Conservation (phyloP, 2,329 filamentous ascomycete species). For the Fusarium papillatum region DNA sequence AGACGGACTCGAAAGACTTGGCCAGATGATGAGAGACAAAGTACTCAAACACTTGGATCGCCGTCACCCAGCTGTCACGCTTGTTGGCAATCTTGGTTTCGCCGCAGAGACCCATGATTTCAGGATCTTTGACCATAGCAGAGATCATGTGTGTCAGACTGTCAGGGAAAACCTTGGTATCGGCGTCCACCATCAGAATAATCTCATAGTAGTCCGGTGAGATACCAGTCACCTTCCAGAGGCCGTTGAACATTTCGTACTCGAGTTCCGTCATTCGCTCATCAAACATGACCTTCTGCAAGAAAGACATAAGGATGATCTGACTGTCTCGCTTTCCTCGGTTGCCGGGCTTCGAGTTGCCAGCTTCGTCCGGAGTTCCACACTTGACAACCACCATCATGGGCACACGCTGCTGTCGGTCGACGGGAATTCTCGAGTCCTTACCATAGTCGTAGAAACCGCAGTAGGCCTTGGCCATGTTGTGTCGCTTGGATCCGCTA, state of each 20-base stretch:
- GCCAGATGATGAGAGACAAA: conserved; percentile 98
- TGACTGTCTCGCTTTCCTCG: conserved; percentile 99
- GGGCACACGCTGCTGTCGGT: conserved; percentile 96
- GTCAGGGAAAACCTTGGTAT: conserved; percentile 99
- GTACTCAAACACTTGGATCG: conserved; percentile 99
- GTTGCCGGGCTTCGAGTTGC: conserved; percentile 91
- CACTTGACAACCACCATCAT: conserved; percentile 98
- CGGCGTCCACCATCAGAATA: conserved; percentile 98
- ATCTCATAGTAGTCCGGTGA: conserved; percentile 98
- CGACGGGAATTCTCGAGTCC: conserved; percentile 81
- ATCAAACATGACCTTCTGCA: conserved; percentile 99
- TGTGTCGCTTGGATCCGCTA: conserved; percentile 96
- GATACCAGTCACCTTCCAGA: conserved; percentile 99
- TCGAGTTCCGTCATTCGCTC: conserved; percentile 99
- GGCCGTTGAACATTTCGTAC: conserved; percentile 99
- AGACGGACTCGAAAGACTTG: conserved; percentile 98
- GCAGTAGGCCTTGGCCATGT: conserved; percentile 98
- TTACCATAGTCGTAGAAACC: conserved; percentile 98
- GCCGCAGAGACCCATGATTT: conserved; percentile 98
- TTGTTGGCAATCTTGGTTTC: conserved; percentile 99
- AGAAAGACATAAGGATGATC: conserved; percentile 98
- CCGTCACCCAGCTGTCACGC: conserved; percentile 92
- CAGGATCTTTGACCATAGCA: conserved; percentile 98
- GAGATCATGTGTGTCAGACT: conserved; percentile 99
- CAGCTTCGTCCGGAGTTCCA: conserved; percentile 89